Evolutionary conservation across 352 stramenopile genomes (phyloP).

Genomic region (Globisporangium nodosum): DNA sequence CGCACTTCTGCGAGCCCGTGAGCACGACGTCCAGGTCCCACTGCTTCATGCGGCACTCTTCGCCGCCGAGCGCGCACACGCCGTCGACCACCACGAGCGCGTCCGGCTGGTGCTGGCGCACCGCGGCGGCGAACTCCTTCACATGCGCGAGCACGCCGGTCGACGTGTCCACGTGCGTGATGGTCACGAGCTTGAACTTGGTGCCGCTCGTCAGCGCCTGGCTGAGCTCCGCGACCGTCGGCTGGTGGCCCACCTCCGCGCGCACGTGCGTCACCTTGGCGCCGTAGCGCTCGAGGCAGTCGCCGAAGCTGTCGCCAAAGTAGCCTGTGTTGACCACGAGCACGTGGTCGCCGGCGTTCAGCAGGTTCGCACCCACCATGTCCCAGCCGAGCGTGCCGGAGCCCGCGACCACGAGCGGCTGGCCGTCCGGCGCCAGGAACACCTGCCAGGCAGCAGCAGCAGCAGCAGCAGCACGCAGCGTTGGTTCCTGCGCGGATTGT

Average conservation of each 20-base stretch:
- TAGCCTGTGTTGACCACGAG: constrained; percentile 78
- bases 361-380: constrained; percentile 75
- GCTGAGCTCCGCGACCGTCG: constrained; percentile 40
- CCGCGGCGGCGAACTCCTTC: constrained; percentile 44
- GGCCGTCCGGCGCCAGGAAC: constrained; percentile 60
- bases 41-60: constrained; percentile 76
- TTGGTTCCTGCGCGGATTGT: background rate
- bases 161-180: constrained; percentile 78
- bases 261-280: constrained; percentile 56
- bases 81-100: constrained; percentile 66
- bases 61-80: constrained; percentile 61
- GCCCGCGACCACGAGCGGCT: constrained; percentile 61
- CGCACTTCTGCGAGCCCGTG: constrained; percentile 75
- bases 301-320: constrained; percentile 68
- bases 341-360: constrained; percentile 56
- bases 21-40: constrained; percentile 79
- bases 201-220: constrained; percentile 30
- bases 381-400: constrained; percentile 74
- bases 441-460: constrained; percentile 9
- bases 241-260: constrained; percentile 48
- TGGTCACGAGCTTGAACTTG: constrained; percentile 61
- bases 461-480: background rate
- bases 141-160: constrained; percentile 62
- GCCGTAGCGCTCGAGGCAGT: constrained; percentile 66
- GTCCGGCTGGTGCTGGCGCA: constrained; percentile 54